Evolutionary conservation across 2,329 filamentous ascomycete genomes (phyloP).

Genomic region (Ophiostoma pallidulum): DNA sequence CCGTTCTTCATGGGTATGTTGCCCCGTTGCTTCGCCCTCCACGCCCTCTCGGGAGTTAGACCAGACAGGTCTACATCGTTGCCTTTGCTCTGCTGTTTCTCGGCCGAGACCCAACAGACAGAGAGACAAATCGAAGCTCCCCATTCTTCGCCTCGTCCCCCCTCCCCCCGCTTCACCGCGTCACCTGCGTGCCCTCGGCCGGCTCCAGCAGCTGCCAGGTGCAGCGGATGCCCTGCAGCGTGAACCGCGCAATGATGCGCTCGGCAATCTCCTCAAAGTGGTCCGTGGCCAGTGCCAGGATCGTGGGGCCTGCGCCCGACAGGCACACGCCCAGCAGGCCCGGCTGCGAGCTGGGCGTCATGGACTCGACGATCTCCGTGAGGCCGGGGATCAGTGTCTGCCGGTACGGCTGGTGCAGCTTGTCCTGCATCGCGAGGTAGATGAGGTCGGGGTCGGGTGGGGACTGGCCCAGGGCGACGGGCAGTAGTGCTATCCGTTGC

Average conservation of each 20-base stretch:
- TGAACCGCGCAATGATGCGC: constrained; percentile 67
- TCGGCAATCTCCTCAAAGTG: constrained; percentile 83
- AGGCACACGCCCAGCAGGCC: constrained; percentile 90
- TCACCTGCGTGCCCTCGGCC: constrained; percentile 57
- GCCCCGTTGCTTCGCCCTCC: constrained; percentile 1
- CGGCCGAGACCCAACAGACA: no score
- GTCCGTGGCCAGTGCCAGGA: constrained; percentile 80
- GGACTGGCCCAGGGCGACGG: constrained; percentile 78
- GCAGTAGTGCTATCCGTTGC: constrained; percentile 83
- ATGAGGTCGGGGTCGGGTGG: constrained; percentile 90
- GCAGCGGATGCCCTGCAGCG: constrained; percentile 64
- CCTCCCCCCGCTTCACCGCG: not conserved
- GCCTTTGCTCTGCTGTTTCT: no score
- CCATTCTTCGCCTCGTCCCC: no score
- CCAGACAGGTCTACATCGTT: not conserved
- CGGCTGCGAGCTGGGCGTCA: constrained; percentile 77
- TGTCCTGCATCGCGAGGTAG: constrained; percentile 97
- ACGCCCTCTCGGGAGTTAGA: not conserved
- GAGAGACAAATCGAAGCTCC: no score
- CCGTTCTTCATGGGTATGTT: no score
- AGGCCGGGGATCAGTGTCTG: constrained; percentile 85
- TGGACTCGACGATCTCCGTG: constrained; percentile 79
- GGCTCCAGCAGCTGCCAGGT: constrained; percentile 83
- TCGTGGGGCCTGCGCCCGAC: constrained; percentile 89
- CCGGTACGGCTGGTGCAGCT: constrained; percentile 93